Evolutionary conservation across 2,329 filamentous ascomycete species (phyloP).

Genomic region (Periconia macrospinosa): DNA sequence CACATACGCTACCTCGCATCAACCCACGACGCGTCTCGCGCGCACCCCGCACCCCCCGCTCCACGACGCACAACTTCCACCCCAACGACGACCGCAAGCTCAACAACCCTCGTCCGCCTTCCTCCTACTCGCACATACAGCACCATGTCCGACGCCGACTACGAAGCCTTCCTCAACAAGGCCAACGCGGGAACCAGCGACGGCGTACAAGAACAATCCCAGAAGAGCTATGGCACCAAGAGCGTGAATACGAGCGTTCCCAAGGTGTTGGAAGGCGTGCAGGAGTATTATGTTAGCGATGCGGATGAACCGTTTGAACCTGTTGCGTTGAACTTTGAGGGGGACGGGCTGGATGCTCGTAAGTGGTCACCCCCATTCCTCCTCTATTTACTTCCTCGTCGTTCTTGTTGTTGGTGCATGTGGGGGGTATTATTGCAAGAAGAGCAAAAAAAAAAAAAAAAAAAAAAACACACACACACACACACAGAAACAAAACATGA

Average conservation of each 20-base stretch:
- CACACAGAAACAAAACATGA: background rate
- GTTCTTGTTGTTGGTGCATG: too few relatives aligned
- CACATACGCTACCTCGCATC: too few relatives aligned
- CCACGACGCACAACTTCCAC: too few relatives aligned
- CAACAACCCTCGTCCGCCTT: background rate
- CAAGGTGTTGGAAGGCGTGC: constrained; percentile 35
- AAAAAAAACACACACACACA: too few relatives aligned
- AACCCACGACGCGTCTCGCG: too few relatives aligned
- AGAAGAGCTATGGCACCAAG: constrained; percentile 37
- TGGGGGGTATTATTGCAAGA: too few relatives aligned
- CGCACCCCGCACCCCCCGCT: too few relatives aligned
- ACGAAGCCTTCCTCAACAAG: constrained; percentile 83
- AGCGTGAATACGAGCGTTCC: constrained; percentile 61
- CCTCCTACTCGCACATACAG: background rate
- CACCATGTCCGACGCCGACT: constrained; percentile 77
- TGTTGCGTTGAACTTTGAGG: constrained; percentile 67
- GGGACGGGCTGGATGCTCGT: constrained; percentile 60
- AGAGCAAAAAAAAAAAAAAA: too few relatives aligned
- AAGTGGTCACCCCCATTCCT: constrained; percentile 26
- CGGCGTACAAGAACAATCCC: constrained; percentile 29
- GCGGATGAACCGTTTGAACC: constrained; percentile 84
- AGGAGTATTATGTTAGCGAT: constrained; percentile 75
- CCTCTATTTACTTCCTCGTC: background rate
- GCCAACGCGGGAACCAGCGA: constrained; percentile 74
- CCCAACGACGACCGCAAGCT: too few relatives aligned